Conservation (phyloP, 306 rosid genomes). For the Casuarina glauca region DNA sequence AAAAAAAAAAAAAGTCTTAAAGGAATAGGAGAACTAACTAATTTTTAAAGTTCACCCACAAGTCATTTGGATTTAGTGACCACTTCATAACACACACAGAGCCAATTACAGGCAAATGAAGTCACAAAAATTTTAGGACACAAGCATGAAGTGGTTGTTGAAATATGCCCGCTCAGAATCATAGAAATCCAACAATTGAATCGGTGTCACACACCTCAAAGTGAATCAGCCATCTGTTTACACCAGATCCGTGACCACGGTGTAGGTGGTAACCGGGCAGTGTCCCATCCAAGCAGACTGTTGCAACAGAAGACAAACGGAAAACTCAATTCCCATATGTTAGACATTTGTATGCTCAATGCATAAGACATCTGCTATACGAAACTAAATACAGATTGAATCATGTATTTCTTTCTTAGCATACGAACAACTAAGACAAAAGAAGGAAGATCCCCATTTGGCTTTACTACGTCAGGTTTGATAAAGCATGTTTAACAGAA, state of each 20-base stretch:
- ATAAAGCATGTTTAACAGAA: background rate
- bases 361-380: constrained; percentile 7
- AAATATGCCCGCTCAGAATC: background rate
- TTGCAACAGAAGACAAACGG: constrained; percentile 4
- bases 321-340: constrained; percentile 21
- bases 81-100: background rate
- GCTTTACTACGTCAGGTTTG: background rate
- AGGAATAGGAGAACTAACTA: constrained; percentile 4
- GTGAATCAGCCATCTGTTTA: constrained; percentile 78
- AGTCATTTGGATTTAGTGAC: background rate
- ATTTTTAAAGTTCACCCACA: background rate
- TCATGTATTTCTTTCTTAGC: background rate
- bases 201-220: constrained; percentile 55
- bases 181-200: constrained; percentile 6
- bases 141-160: background rate
- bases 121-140: background rate
- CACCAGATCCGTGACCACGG: constrained; percentile 72
- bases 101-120: background rate
- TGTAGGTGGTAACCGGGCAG: constrained; percentile 85
- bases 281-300: constrained; percentile 94
- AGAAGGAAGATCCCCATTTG: background rate
- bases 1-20: too few relatives aligned
- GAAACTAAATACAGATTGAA: background rate
- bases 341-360: constrained; percentile 5
- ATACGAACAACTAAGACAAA: background rate